A percentile compares a stretch with the other conserved stretches of the same genome.
Conservation (phyloP, 768 basidiomycete genomes). For the Lentinula guzmanii region DNA sequence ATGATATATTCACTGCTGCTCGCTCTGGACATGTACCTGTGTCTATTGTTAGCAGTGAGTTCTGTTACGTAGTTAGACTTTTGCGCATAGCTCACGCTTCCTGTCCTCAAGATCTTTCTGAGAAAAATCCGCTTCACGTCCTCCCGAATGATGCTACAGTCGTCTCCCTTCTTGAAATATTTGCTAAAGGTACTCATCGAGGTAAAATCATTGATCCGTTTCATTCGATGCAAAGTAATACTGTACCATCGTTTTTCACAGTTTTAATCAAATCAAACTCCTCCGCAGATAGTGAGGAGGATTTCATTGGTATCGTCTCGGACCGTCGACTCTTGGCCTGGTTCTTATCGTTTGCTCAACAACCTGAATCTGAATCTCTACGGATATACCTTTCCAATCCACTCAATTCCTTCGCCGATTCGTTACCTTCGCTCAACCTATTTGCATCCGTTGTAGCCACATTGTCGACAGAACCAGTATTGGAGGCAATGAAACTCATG, state of each 20-base stretch:
- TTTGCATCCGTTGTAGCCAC: constrained; percentile 59
- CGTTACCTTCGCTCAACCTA: constrained; percentile 61
- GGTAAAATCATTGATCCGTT: constrained; percentile 31
- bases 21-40: constrained; percentile 70
- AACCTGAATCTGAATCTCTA: constrained; percentile 38
- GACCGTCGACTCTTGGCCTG: constrained; percentile 67
- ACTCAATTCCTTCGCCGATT: constrained; percentile 36
- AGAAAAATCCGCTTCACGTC: constrained; percentile 73
- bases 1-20: constrained; percentile 70
- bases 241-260: constrained; percentile 15
- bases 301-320: constrained; percentile 68
- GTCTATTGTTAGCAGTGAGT: constrained; percentile 71
- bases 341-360: constrained; percentile 52
- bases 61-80: background rate
- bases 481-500: constrained; percentile 84
- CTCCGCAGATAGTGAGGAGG: constrained; percentile 21
- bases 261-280: constrained; percentile 50
- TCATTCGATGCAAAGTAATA: background rate
- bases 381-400: constrained; percentile 46
- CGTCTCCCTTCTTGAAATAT: constrained; percentile 55
- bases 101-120: constrained; percentile 59
- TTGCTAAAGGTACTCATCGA: constrained; percentile 69
- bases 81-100: background rate
- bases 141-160: constrained; percentile 59
- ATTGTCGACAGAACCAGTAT: constrained; percentile 52